These are phyloP conservation scores for Hanseniaspora pseudoguilliermondii DNA, from an alignment of 805 yeast genomes.

Conservation along the genomic window DNA sequence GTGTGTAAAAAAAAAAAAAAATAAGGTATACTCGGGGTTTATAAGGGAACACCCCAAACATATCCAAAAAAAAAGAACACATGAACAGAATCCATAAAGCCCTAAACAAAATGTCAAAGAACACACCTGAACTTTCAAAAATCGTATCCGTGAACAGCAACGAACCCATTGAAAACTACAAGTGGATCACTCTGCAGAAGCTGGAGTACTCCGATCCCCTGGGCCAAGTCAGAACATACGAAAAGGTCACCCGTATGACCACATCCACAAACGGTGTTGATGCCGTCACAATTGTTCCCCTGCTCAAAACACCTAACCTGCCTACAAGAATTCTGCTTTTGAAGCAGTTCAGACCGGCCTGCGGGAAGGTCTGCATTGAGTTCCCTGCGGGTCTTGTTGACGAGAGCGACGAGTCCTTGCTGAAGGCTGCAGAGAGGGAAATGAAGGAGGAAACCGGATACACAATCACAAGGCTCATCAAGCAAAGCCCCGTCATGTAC, in stretches of 20 bases:
- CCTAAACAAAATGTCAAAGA: conserved; percentile 17
- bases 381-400: conserved; percentile 93
- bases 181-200: conserved; percentile 56
- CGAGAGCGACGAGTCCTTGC: conserved; percentile 56
- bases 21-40: background rate
- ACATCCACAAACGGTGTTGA: conserved; percentile 51
- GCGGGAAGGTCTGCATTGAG: conserved; percentile 76
- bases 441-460: conserved; percentile 88
- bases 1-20: background rate
- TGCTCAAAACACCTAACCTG: conserved; percentile 40
- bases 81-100: background rate
- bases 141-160: conserved; percentile 20
- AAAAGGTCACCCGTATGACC: conserved; percentile 72
- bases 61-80: too few relatives aligned
- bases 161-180: conserved; percentile 35
- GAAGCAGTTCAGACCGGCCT: conserved; percentile 90
- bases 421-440: conserved; percentile 75
- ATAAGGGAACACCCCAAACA: too few relatives aligned
- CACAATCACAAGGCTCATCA: conserved; percentile 44
- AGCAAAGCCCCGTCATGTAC: conserved; percentile 38
- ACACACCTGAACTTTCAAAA: conserved; percentile 29
- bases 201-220: conserved; percentile 60
- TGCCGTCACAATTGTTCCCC: conserved; percentile 82
- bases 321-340: conserved; percentile 51
- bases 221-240: conserved; percentile 72